Base-by-base conservation (phyloP, 192 early-diverging fungal species). In the Coemansia sp. region DNA sequence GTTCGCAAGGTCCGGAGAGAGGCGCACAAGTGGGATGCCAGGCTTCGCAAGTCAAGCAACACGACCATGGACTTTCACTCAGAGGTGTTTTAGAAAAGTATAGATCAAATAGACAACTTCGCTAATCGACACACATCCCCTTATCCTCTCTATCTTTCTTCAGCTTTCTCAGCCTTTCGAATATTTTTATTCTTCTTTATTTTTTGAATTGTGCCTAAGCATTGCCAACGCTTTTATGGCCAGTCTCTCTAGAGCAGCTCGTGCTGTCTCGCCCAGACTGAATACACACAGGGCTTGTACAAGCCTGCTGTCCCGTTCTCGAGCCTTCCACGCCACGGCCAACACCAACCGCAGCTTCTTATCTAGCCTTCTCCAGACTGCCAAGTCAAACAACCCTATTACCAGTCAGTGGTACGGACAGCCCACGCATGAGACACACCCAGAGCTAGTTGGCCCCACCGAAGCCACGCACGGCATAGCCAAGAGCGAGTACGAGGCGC, bases 391-490 rank as follows among this genome's bases (percentile, higher is more conserved):
- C 39, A 62, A 84, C 49, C 76, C 81, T 5, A 69, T 79, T 49
- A 84, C 81, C 31, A 31, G 70, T 16, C 68, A 84, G 64, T 79
- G 76, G 76, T 67, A 73, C 34, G 97, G 97, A 10, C 97, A 98
- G 75, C 92, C 95, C 10, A 88, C 91, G 5, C 88, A 88, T 53
- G 74, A 88, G 36, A 93, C 93, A 9, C 97, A 96, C 65, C 94
- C 95, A 1, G 89, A 96, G 71, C 77, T 96, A 43, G 86, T 98
- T 40, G 81, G 87, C 65, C 65, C 88, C 46, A 87, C 85, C 44
- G 91, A 96, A 74, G 88, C 93, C 16, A 95, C 95, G 3, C 91
- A 91, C 2, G 96, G 95, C 3, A 87, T 99, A 58, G 63, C 87
- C 13, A 70, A 79, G 1, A 58, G 70, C n/a, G 96, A 97, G 76